phyloP scores from a whole-genome alignment of 768 basidiomycete genomes.

The Hygrophorus russula region DNA sequence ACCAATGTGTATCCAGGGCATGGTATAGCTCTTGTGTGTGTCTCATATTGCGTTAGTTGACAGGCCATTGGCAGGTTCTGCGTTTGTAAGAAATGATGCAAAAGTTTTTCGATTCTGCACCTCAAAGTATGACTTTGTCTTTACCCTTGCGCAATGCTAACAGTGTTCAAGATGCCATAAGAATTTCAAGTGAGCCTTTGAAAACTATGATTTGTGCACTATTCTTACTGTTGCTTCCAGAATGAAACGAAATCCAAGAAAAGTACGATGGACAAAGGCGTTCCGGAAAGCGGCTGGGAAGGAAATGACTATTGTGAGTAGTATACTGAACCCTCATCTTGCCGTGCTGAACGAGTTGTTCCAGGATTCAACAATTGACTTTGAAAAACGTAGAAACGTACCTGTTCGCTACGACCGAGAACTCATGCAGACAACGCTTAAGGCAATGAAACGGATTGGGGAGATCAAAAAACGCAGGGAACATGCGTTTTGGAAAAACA shows the following conservation, averaged over 20 bases:
- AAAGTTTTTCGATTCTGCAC: conserved; percentile 98
- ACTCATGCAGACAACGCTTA: conserved; percentile 82
- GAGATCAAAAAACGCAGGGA: conserved; percentile 90
- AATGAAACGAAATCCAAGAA: conserved; percentile 99
- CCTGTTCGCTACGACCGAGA: conserved; percentile 97
- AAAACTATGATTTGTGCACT: background rate
- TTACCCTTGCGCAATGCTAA: background rate
- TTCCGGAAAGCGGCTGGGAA: conserved; percentile 98
- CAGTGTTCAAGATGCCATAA: conserved; percentile 73
- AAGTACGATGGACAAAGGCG: conserved; percentile 98
- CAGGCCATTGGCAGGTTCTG: conserved; percentile 44
- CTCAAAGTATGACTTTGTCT: conserved; percentile 60
- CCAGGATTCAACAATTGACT: conserved; percentile 96
- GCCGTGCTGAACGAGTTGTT: background rate
- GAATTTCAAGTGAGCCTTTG: conserved; percentile 88
- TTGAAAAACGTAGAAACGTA: conserved; percentile 97
- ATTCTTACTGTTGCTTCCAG: conserved; percentile 24
- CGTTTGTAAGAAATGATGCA: conserved; percentile 95
- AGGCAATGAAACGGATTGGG: conserved; percentile 90
- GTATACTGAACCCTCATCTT: background rate
- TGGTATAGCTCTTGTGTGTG: conserved; percentile 34
- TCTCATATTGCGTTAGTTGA: background rate
- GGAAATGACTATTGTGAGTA: conserved; percentile 94
- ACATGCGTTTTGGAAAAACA: conserved; percentile 92
- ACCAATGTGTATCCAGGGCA: conserved; percentile 95